Evolutionary conservation across 1,139 yeast species (phyloP).

Genomic region (Debaryomyces robertsiae): DNA sequence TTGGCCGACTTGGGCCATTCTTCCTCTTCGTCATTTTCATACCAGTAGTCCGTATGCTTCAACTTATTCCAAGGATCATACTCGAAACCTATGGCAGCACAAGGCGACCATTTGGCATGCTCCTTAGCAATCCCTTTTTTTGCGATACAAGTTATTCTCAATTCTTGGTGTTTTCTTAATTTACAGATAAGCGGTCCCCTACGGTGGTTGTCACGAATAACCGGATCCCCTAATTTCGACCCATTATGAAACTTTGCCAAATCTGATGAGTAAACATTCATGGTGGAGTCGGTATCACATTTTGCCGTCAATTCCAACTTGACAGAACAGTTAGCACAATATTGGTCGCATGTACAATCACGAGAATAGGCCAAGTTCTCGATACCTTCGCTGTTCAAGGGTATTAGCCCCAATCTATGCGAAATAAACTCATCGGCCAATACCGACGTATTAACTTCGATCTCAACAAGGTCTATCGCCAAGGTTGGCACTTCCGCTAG

Average conservation of each 20-base stretch:
- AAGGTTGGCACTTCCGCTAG: conserved; percentile 94
- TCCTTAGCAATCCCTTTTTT: conserved; percentile 98
- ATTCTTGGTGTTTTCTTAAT: conserved; percentile 89
- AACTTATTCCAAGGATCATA: conserved; percentile 99
- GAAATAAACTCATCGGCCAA: conserved; percentile 95
- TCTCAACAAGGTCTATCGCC: conserved; percentile 95
- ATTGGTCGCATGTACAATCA: conserved; percentile 97
- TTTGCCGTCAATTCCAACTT: conserved; percentile 82
- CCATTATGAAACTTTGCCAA: conserved; percentile 57
- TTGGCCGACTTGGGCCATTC: conserved; percentile 95
- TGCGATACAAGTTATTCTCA: conserved; percentile 87
- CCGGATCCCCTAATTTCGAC: conserved; percentile 73
- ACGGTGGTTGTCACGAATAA: conserved; percentile 72
- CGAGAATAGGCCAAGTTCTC: conserved; percentile 80
- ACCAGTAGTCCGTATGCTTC: conserved; percentile 95
- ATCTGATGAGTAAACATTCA: conserved; percentile 89
- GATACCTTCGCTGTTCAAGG: conserved; percentile 81
- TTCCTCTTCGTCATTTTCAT: conserved; percentile 79
- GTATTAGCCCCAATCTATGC: conserved; percentile 90
- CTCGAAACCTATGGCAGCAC: conserved; percentile 96
- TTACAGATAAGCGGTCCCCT: conserved; percentile 90
- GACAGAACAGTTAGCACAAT: conserved; percentile 93
- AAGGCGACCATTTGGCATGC: conserved; percentile 98
- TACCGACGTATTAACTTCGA: conserved; percentile 90
- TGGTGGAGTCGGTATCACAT: conserved; percentile 84